A percentile compares a stretch with the other conserved stretches of the same genome.
phyloP scores from a whole-genome alignment of 2,329 filamentous ascomycete species.

The Biscogniauxia mediterranea region DNA sequence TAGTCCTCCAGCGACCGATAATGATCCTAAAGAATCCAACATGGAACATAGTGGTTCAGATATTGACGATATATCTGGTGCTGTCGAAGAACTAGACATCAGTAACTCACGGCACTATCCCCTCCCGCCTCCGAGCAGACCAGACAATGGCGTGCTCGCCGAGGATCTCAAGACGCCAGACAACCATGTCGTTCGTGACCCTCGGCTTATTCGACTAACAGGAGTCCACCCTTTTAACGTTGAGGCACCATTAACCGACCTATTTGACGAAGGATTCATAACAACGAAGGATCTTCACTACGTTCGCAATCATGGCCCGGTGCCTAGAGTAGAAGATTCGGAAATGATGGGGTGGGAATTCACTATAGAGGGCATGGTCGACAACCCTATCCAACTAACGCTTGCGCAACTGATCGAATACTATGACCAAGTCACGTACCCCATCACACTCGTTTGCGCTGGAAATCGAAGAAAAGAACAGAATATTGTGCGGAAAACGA shows the following conservation, averaged over 20 bases:
- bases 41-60: constrained; percentile 28
- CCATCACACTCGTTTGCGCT: constrained; percentile 86
- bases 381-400: constrained; percentile 69
- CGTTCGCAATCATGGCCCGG: constrained; percentile 84
- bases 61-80: constrained; percentile 8
- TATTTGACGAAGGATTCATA: constrained; percentile 80
- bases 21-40: constrained; percentile 36
- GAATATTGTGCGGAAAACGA: constrained; percentile 84
- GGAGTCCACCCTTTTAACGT: constrained; percentile 90
- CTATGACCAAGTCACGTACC: constrained; percentile 80
- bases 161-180: constrained; percentile 83
- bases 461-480: constrained; percentile 92
- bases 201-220: constrained; percentile 79
- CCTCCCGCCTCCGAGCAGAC: constrained; percentile 64
- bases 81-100: constrained; percentile 17
- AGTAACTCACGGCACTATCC: constrained; percentile 46
- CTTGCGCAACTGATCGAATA: constrained; percentile 69
- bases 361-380: constrained; percentile 78
- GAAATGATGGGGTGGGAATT: constrained; percentile 80
- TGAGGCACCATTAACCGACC: constrained; percentile 74
- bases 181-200: constrained; percentile 74
- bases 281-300: constrained; percentile 88
- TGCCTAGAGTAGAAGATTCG: constrained; percentile 71
- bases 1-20: constrained; percentile 40
- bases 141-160: constrained; percentile 60